Base-by-base conservation (phyloP, 169 alveolate genomes). In the Theileria annulata region DNA sequence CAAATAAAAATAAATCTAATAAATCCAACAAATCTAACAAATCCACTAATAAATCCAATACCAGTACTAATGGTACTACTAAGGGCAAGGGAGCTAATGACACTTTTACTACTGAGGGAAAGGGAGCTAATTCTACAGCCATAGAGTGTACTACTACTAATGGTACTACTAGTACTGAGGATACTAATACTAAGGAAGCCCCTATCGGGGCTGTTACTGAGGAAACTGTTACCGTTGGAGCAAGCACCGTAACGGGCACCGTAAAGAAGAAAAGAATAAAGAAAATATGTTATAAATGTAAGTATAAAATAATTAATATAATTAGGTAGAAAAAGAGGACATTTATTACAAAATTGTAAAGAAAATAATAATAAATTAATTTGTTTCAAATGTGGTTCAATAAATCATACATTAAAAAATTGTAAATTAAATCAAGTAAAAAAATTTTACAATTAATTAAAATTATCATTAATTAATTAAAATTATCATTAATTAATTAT, bases 351-450 rank as follows among this genome's bases (percentile, higher is more conserved):
- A 63, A 84, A 82, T n/a, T 82, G 89, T 73, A 33, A 48, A 4
- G 84, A 58, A 12, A 74, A 54, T 15, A 33, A 12, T 5, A 35
- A 15, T 2, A 80, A n/a, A 12, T 51, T 59, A 60, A 56, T 82
- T 27, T 88, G 93, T 79, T 88, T 81, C 51, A 71, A 84, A n/a
- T 88, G 93, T 51, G 93, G 93, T 3, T 87, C 93, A 4, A 72
- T 28, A 13, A 82, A 74, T 15, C 93, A 88, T 64, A 76, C 66
- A 19, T 71, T 73, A 19, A 42, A 79, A 23, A 72, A 80, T 63
- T 88, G 93, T 67, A 19, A 13, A 27, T n/a, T 56, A 42, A 42
- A 42, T 17, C 17, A 42, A 42, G 51, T 42, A 42, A 42, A 1
- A 42, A 3, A 3, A 35, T 35, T 4, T 8, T 35, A 35, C n/a